These are phyloP conservation scores for Novymonas esmeraldas DNA, from an alignment of 208 protist species.

Conservation along the genomic window DNA sequence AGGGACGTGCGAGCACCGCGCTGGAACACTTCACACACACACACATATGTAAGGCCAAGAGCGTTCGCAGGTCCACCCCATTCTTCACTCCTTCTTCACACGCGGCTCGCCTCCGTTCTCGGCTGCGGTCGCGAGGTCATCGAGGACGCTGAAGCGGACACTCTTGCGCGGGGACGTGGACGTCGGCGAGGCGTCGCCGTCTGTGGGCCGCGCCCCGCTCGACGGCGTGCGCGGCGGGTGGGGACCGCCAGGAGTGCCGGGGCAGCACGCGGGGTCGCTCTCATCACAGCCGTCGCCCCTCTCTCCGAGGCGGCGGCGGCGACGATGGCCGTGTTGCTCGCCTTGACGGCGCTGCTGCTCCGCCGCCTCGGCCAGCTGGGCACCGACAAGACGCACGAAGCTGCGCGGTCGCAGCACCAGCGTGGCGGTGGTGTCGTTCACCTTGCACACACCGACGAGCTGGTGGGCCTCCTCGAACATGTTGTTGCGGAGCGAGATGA, in stretches of 20 bases:
- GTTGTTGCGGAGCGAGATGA: slow-evolving; percentile 99
- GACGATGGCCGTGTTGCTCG: slow-evolving; percentile 4
- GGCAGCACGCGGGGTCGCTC: background rate
- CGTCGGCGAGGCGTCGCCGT: background rate
- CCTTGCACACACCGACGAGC: slow-evolving; percentile 99
- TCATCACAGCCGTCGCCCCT: background rate
- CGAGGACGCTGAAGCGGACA: background rate
- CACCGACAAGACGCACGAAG: slow-evolving; percentile 53
- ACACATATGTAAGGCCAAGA: too few species aligned
- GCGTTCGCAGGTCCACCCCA: too few species aligned
- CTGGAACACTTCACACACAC: too few species aligned
- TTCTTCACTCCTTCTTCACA: too few species aligned
- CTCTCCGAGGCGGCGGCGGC: slow-evolving; percentile 1
- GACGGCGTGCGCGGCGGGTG: slow-evolving; percentile 20
- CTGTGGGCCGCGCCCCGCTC: slow-evolving; percentile 15
- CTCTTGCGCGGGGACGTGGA: slow-evolving; percentile 9
- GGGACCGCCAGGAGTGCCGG: background rate
- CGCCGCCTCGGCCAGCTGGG: slow-evolving; percentile 15
- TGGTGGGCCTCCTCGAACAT: slow-evolving; percentile 99
- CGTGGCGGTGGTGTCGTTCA: slow-evolving; percentile 97
- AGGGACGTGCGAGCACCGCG: background rate
- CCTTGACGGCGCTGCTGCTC: slow-evolving; percentile 4
- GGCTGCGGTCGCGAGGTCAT: background rate
- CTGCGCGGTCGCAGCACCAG: slow-evolving; percentile 96
- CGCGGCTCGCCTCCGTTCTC: background rate